These are phyloP conservation scores for Mycena indigotica DNA, from an alignment of 768 basidiomycete species.

Conservation along the genomic window DNA sequence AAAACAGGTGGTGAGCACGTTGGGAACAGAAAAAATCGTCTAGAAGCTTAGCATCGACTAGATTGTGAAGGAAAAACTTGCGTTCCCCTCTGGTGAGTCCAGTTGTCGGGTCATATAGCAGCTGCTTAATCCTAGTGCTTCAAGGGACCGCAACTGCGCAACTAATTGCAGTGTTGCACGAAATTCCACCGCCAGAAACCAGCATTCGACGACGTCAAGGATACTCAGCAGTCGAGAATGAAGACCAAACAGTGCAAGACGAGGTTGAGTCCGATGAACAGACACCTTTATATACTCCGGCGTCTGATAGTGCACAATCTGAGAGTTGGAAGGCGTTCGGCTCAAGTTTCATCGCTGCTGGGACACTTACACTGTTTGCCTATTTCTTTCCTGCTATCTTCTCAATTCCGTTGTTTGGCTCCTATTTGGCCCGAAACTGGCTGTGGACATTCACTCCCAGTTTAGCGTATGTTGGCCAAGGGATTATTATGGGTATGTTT, in stretches of 20 bases:
- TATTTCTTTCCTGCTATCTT: conserved; percentile 91
- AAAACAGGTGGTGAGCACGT: conserved; percentile 79
- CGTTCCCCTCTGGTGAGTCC: conserved; percentile 79
- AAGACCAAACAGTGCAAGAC: conserved; percentile 33
- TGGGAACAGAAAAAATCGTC: neutral
- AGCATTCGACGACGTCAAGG: conserved; percentile 56
- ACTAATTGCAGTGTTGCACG: conserved; percentile 87
- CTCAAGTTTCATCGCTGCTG: conserved; percentile 80
- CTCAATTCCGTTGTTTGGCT: conserved; percentile 83
- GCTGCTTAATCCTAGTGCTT: neutral
- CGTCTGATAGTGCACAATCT: conserved; percentile 57
- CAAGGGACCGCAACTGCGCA: conserved; percentile 85
- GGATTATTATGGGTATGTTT: conserved; percentile 83
- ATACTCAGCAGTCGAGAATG: conserved; percentile 49
- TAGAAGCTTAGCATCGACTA: conserved; percentile 31
- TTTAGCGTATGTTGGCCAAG: conserved; percentile 91
- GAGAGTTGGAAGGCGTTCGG: conserved; percentile 78
- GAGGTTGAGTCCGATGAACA: conserved; percentile 34
- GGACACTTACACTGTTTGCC: conserved; percentile 72
- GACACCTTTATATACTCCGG: conserved; percentile 23
- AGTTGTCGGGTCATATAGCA: neutral
- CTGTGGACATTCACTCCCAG: conserved; percentile 93
- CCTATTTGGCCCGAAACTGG: conserved; percentile 83
- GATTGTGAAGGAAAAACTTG: conserved; percentile 93
- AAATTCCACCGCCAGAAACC: conserved; percentile 67